Percentiles rank a stretch among this genome's conserved stretches.
Conservation (phyloP, 1,284 basidiomycete genomes). For the Pseudozyma hubeiensis region DNA sequence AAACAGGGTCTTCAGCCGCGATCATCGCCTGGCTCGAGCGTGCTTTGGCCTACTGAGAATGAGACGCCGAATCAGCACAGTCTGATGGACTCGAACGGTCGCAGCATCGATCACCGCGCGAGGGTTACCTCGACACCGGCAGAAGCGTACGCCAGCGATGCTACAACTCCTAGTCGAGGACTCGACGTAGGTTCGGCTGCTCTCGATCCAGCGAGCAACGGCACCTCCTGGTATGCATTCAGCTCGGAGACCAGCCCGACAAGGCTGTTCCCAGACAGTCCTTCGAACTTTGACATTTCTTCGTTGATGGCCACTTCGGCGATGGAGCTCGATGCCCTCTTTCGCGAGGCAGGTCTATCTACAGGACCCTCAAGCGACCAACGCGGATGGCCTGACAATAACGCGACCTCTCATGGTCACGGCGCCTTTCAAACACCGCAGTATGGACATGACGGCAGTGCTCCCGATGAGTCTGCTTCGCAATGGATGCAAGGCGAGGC, state of each 20-base stretch:
- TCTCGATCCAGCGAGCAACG: slow-evolving; percentile 7
- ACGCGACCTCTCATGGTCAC: not conserved
- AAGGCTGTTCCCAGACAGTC: slow-evolving; percentile 39
- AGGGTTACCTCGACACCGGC: slow-evolving; percentile 9
- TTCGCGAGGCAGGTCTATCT: slow-evolving; percentile 42
- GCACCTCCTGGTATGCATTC: slow-evolving; percentile 24
- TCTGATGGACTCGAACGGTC: slow-evolving; percentile 1
- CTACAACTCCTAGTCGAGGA: slow-evolving; percentile 37
- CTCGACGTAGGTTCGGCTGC: slow-evolving; percentile 17
- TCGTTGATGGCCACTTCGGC: slow-evolving; percentile 50
- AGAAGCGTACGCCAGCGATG: slow-evolving; percentile 22
- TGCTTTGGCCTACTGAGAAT: slow-evolving; percentile 15
- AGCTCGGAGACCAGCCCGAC: slow-evolving; percentile 32
- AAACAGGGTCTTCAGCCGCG: slow-evolving; percentile 3
- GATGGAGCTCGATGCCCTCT: slow-evolving; percentile 48
- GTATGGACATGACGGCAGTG: not conserved
- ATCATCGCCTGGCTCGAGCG: slow-evolving; percentile 2
- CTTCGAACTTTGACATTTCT: slow-evolving; percentile 45
- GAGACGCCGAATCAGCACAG: slow-evolving; percentile 7
- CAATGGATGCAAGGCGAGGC: slow-evolving; percentile 11
- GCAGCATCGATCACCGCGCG: slow-evolving; percentile 3
- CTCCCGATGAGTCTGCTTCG: slow-evolving; percentile 7
- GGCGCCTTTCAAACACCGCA: not conserved
- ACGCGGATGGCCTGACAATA: slow-evolving; percentile 12
- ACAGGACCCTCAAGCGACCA: slow-evolving; percentile 34